Percentiles rank a stretch among this genome's conserved stretches.
These are phyloP conservation scores for Sordaria brevicollis DNA, from an alignment of 495 filamentous ascomycete genomes.

Conservation along the genomic window DNA sequence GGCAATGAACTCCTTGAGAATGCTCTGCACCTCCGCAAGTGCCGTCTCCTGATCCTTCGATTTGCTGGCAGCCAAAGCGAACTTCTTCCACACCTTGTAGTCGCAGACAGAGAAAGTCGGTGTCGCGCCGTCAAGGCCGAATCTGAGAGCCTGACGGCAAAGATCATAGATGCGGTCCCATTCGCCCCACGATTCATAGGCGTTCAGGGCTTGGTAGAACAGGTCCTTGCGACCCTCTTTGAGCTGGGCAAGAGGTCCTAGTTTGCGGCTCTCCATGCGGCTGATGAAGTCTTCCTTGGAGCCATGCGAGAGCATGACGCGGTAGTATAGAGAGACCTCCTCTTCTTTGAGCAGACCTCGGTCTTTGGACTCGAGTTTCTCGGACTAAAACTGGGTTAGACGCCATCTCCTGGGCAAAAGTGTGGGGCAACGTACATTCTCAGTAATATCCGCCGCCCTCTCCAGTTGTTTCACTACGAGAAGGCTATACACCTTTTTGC, in stretches of 20 bases:
- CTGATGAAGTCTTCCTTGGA: constrained; percentile 20
- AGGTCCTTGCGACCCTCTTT: constrained; percentile 22
- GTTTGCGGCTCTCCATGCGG: constrained; percentile 15
- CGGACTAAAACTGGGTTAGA: constrained; percentile 10
- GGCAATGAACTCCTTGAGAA: constrained; percentile 17
- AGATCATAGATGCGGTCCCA: constrained; percentile 25
- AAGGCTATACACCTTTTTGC: constrained; percentile 30
- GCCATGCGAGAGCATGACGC: constrained; percentile 16
- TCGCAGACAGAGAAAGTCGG: constrained; percentile 24
- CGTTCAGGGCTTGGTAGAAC: constrained; percentile 16
- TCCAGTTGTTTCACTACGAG: constrained; percentile 32
- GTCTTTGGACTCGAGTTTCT: constrained; percentile 14
- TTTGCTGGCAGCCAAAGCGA: constrained; percentile 20
- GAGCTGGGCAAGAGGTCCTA: constrained; percentile 20
- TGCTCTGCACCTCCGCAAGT: constrained; percentile 17
- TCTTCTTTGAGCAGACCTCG: constrained; percentile 24
- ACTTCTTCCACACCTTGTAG: constrained; percentile 20
- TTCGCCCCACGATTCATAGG: constrained; percentile 18
- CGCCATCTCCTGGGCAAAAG: not conserved
- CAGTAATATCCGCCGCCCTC: constrained; percentile 30
- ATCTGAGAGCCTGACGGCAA: constrained; percentile 16
- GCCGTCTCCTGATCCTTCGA: constrained; percentile 16
- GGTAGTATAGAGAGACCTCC: constrained; percentile 25
- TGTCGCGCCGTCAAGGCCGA: constrained; percentile 14
- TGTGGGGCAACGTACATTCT: constrained; percentile 16